Evolutionary conservation across 2,329 filamentous ascomycete species (phyloP).

Genomic region (Parastagonospora nodorum): DNA sequence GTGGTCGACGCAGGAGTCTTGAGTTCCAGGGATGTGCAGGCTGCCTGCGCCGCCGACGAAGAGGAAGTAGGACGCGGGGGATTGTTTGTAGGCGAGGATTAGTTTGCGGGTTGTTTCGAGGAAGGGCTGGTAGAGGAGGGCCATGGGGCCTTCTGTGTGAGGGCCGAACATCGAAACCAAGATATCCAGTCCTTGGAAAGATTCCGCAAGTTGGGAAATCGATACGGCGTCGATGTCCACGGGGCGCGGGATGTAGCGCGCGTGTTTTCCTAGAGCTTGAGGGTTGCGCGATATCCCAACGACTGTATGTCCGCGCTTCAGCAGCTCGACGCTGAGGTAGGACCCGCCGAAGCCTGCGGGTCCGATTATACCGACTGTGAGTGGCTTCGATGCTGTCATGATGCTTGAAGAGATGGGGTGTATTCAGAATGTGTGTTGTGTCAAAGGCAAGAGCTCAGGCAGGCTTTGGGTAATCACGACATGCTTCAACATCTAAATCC

Average conservation of each 20-base stretch:
- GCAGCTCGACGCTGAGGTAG: conserved; percentile 38
- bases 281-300: conserved; percentile 42
- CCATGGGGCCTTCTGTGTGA: conserved; percentile 33
- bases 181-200: conserved; percentile 37
- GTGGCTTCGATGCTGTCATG: conserved; percentile 4
- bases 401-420: too few species aligned
- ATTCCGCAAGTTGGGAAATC: conserved; percentile 30
- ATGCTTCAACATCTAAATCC: too few species aligned
- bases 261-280: conserved; percentile 37
- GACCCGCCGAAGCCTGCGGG: conserved; percentile 44
- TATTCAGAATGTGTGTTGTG: too few species aligned
- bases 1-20: conserved; percentile 32
- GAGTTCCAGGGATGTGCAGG: conserved; percentile 33
- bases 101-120: conserved; percentile 42
- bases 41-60: conserved; percentile 44
- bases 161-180: conserved; percentile 43
- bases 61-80: conserved; percentile 37
- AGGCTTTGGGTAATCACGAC: too few species aligned
- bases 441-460: too few species aligned
- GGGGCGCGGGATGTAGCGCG: conserved; percentile 31
- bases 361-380: conserved; percentile 39
- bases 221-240: conserved; percentile 32
- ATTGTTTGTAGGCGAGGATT: conserved; percentile 36
- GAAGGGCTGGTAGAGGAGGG: conserved; percentile 41
- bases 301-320: conserved; percentile 41